Base-by-base conservation (phyloP, 2,329 filamentous ascomycete species). In the Microcyclospora pomicola region DNA sequence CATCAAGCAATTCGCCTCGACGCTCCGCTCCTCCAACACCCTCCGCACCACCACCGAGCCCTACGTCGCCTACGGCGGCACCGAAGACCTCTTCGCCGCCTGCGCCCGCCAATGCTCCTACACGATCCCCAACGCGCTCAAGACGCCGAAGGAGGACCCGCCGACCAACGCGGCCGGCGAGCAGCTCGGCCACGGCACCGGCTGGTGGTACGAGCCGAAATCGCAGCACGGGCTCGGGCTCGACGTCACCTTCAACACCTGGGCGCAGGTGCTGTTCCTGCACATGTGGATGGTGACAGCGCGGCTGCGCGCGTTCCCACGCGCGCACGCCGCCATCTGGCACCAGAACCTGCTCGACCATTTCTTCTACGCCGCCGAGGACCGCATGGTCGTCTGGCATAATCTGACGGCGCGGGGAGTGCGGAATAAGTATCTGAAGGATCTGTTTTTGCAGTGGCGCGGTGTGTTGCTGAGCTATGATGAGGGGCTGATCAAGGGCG, bases 181-280 rank as follows among this genome's bases (percentile, higher is more conserved):
- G 58, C 84, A 96, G 59, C 59, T 96, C 35, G 87, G 88, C 12
- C 67, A 74, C 15, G 79, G 79, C 3, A 68, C 70, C 15, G 77
- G 80, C 10, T 80, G 78, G 68, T 95, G 88, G 88, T 84, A 92
- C 59, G 68, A 77, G 52, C 39, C 71, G 61, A 42, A 50, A 31
- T 32, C 33, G 4, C 31, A 42, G 7, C 46, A 46, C 9, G 50
- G 52, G 2, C 75, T 94, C 46, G 74, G 74, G 16, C 74, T 98
- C 13, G 70, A 73, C 27, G 83, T 86, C 1, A 96, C 86, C 0
- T 98, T 98, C 62, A 87, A 80, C 56, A 88, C 83, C 40, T 98
- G 91, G 91, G 83, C 86, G 14, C 87, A 96, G 62, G 80, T 96
- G 33, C 91, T 87, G 28, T 93, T 94, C 71, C 72, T 98, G 41